Percentiles rank a stretch among this genome's conserved stretches.
Conservation (phyloP, 2,329 filamentous ascomycete species). For the Nigrospora osmanthi region DNA sequence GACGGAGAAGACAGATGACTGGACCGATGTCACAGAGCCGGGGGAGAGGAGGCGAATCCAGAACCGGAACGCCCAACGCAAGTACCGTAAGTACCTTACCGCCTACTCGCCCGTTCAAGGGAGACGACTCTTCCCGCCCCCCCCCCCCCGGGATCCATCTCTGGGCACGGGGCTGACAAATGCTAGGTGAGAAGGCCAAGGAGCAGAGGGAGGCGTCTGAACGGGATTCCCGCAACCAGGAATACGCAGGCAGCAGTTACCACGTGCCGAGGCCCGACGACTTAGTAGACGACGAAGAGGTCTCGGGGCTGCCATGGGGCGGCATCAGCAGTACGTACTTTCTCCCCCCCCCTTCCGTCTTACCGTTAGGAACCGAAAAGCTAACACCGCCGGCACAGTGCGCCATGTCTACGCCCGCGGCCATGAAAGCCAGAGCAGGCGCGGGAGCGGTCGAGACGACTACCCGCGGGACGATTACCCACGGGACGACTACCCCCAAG, state of each 20-base stretch:
- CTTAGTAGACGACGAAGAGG: conserved; percentile 41
- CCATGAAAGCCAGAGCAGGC: conserved; percentile 38
- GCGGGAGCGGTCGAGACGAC: conserved; percentile 6
- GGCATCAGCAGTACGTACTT: conserved; percentile 39
- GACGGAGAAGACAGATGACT: conserved; percentile 47
- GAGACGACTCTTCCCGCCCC: too few species aligned
- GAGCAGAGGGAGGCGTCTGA: conserved; percentile 60
- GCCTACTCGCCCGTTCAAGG: neutral
- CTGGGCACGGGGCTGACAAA: neutral
- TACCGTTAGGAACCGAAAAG: too few species aligned
- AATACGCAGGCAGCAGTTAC: conserved; percentile 58
- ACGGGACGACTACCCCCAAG: neutral
- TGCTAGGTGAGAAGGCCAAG: conserved; percentile 59
- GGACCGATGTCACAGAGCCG: conserved; percentile 62
- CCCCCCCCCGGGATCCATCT: neutral
- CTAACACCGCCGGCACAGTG: conserved; percentile 21
- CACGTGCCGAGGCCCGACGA: conserved; percentile 50
- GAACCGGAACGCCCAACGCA: conserved; percentile 68
- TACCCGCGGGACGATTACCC: conserved; percentile 1
- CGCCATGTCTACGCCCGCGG: conserved; percentile 42
- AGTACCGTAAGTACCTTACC: conserved; percentile 53
- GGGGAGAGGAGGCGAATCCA: conserved; percentile 67
- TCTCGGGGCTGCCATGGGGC: conserved; percentile 67
- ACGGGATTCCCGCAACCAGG: conserved; percentile 54
- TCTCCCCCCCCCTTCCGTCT: too few species aligned